Base-by-base conservation (phyloP, 148 eudicot species). In the Nepenthes mirabilis region DNA sequence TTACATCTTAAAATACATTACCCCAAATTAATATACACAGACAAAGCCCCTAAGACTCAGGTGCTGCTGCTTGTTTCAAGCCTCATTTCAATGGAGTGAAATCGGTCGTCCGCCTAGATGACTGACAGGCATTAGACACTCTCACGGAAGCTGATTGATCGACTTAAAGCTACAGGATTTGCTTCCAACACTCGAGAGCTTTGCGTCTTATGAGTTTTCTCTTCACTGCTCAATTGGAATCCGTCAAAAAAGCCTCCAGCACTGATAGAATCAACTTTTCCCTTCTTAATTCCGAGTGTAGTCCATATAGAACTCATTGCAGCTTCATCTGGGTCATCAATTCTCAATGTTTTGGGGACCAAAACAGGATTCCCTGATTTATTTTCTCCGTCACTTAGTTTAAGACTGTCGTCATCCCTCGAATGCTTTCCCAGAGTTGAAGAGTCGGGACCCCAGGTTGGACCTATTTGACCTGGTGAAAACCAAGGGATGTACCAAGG, bases 261-360 rank as follows among this genome's bases (percentile, higher is more conserved):
- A 36, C 71, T 73, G 13, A 47, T 23, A 14, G 74, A 61, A 32
- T 86, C 95, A 33, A 63, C 57, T 33, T 68, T 68, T 36, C 59
- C 76, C 60, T 86, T 78, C 62, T 83, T 83, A n/a, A 91, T 91
- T 64, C 98, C 98, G 2, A 91, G 88, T 1, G 95, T 85, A 35
- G 74, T 72, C 96, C 96, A 91, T 76, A 91, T 88, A 12, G 98
- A 86, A 74, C 98, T 87, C 77, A 69, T 91, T 35, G 95, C 94
- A 32, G 98, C 91, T 61, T 86, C 98, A 60, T 91, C 96, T 5
- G 88, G 98, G 59, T 91, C 96, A 64, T 88, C 91, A 6, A 91
- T 85, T 68, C 98, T 78, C 70, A 91, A 72, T 5, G 85, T 91
- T 66, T 88, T 91, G 0, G 96, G 97, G 43, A 85, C 82, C 71